phyloP scores from a whole-genome alignment of 208 protist genomes.

The Trypanosoma lewisi region DNA sequence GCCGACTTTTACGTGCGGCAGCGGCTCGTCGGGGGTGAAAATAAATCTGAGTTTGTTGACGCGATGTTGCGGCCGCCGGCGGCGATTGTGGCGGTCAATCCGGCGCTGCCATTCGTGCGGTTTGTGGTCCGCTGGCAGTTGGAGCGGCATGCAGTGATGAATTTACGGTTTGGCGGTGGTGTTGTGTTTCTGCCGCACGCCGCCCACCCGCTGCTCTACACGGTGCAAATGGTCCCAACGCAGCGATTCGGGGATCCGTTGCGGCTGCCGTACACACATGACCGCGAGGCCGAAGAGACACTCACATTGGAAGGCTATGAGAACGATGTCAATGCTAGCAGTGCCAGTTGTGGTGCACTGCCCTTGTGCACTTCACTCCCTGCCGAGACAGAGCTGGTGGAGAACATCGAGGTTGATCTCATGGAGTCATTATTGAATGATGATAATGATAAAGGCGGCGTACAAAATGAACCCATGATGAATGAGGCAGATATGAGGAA shows the following conservation, averaged over 20 bases:
- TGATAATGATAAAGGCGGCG: background rate
- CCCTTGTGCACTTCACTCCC: background rate
- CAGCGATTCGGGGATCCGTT: conserved; percentile 39
- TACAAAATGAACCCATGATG: background rate
- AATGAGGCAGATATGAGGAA: background rate
- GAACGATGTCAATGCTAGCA: background rate
- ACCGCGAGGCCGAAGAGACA: conserved; percentile 6
- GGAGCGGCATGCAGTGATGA: conserved; percentile 30
- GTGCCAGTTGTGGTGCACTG: no score
- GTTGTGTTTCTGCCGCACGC: conserved; percentile 37
- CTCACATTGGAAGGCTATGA: background rate
- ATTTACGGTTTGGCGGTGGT: no score
- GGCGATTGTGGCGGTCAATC: conserved; percentile 57
- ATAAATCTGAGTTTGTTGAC: conserved; percentile 51
- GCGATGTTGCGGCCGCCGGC: conserved; percentile 48
- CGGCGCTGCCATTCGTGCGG: conserved; percentile 42
- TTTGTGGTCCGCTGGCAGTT: conserved; percentile 65
- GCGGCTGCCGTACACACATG: conserved; percentile 37
- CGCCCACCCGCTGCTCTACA: conserved; percentile 40
- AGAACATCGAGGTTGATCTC: conserved; percentile 1
- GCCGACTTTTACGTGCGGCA: conserved; percentile 74
- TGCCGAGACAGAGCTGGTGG: background rate
- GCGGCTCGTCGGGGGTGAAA: conserved; percentile 30
- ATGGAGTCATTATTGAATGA: conserved; percentile 12
- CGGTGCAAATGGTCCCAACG: conserved; percentile 33